Base-by-base conservation (phyloP, 106 monocot genomes). In the Allium sativum region DNA sequence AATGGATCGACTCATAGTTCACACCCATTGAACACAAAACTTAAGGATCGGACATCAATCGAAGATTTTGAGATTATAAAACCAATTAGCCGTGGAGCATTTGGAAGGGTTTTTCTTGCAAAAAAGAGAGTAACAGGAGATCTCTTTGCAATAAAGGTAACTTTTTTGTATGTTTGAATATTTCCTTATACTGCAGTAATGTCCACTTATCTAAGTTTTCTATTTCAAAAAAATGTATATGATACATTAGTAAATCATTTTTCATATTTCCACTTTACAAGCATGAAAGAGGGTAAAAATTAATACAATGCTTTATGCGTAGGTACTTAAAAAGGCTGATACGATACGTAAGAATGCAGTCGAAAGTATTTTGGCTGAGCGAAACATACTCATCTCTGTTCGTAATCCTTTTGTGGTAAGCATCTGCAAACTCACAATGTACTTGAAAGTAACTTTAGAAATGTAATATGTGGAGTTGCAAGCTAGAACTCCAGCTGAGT, bases 1-100 rank as follows among this genome's bases (percentile, higher is more conserved):
- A 68, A 48, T 50, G 76, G 72, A 42, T 59, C 53, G 20, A 56
- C 69, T 51, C 64, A 60, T 71, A 69, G 70, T 41, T 77, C 88
- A 52, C 61, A 71, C 48, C 74, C 67, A 52, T 61, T 80, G 62
- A 70, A 76, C 50, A 72, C 73, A 64, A 98, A 81, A 50, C 48
- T 85, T 41, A 98, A 92, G 71, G 92, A 98, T 22, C 77, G 98
- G 22, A 98, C 98, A 64, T 88, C 80, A 12, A 98, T 98, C 52
- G 98, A 98, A 58, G 98, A 98, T 80, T 98, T 98, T 85, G 98
- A 92, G 78, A 98, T 98, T 42, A 88, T 98, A 76, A 98, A 98
- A 67, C 98, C 98, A 55, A 85, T 98, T 48, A 98, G 98, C 71
- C 65, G 98, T 69, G 98, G 98, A 13, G 92, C 98, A 76, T 98